These are phyloP conservation scores for Rhinocladiella mackenziei DNA, from an alignment of 2,329 filamentous ascomycete genomes.

Conservation along the genomic window DNA sequence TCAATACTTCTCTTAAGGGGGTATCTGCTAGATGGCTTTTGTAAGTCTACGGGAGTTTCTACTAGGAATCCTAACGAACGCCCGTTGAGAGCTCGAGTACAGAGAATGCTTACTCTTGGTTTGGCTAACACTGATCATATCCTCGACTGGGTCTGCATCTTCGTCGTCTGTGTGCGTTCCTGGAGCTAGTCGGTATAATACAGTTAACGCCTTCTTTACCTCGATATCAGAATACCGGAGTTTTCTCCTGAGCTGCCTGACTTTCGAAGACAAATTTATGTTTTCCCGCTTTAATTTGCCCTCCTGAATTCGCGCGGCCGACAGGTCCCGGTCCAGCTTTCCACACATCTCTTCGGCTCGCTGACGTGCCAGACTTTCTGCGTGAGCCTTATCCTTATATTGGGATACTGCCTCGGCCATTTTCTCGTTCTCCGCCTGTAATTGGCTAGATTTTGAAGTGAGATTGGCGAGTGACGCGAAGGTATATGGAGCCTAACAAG, in stretches of 20 bases:
- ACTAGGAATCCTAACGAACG: too few species aligned
- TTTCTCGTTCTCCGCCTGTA: slow-evolving; percentile 5
- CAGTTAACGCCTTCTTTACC: slow-evolving; percentile 1
- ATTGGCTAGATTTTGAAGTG: not conserved
- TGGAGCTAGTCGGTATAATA: not conserved
- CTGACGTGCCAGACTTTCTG: not conserved
- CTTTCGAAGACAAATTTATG: not conserved
- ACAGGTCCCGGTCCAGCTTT: slow-evolving; percentile 1
- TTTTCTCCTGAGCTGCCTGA: not conserved
- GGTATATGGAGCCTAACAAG: not conserved
- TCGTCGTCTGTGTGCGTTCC: too few species aligned
- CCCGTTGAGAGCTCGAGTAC: too few species aligned
- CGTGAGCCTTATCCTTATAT: not conserved
- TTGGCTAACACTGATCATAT: too few species aligned
- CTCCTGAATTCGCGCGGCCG: slow-evolving; percentile 1
- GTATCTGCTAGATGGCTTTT: too few species aligned
- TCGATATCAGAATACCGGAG: slow-evolving; percentile 1
- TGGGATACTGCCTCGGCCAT: slow-evolving; percentile 1
- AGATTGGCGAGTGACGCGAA: not conserved
- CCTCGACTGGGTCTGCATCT: too few species aligned
- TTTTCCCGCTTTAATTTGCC: not conserved
- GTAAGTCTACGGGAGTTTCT: too few species aligned
- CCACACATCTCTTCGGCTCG: not conserved
- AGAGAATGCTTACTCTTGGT: too few species aligned
- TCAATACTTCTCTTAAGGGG: too few species aligned